These are phyloP conservation scores for Cryptococcus deneoformans DNA, from an alignment of 1,284 basidiomycete species.

Conservation along the genomic window DNA sequence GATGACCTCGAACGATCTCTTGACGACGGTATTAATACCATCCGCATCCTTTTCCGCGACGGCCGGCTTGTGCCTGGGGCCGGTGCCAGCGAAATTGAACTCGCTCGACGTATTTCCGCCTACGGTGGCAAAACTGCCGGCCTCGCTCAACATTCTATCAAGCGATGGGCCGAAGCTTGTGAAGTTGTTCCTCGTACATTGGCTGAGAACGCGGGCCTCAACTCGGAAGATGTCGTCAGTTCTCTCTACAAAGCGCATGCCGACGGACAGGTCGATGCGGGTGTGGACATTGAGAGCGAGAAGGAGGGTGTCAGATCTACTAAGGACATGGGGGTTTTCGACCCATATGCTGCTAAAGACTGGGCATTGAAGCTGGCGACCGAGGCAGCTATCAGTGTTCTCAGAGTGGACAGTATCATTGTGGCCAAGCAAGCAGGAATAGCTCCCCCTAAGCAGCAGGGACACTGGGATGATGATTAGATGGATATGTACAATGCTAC, in stretches of 20 bases:
- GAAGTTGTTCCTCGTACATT: slow-evolving; percentile 92
- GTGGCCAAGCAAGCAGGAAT: slow-evolving; percentile 88
- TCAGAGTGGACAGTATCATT: slow-evolving; percentile 97
- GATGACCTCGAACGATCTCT: slow-evolving; percentile 96
- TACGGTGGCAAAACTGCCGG: slow-evolving; percentile 89
- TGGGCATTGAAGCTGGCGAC: slow-evolving; percentile 57
- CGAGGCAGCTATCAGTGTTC: slow-evolving; percentile 89
- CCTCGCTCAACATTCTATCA: slow-evolving; percentile 90
- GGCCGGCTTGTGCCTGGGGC: slow-evolving; percentile 88
- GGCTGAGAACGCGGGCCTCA: slow-evolving; percentile 94
- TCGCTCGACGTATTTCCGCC: slow-evolving; percentile 75
- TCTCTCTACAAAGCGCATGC: slow-evolving; percentile 84
- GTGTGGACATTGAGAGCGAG: slow-evolving; percentile 70
- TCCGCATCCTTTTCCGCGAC: slow-evolving; percentile 91
- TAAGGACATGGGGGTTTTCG: slow-evolving; percentile 30
- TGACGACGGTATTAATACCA: slow-evolving; percentile 96
- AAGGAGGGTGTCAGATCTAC: slow-evolving; percentile 28
- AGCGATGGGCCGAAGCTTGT: slow-evolving; percentile 82
- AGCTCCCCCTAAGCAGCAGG: slow-evolving; percentile 51
- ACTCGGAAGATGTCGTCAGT: slow-evolving; percentile 89
- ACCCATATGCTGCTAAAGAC: slow-evolving; percentile 49
- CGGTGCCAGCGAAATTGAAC: slow-evolving; percentile 89
- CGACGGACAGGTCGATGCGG: slow-evolving; percentile 55
- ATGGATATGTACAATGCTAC: neutral
- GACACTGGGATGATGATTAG: slow-evolving; percentile 52